Evolutionary conservation across 2,329 filamentous ascomycete genomes (phyloP).

Genomic region (Rutstroemia sp.): DNA sequence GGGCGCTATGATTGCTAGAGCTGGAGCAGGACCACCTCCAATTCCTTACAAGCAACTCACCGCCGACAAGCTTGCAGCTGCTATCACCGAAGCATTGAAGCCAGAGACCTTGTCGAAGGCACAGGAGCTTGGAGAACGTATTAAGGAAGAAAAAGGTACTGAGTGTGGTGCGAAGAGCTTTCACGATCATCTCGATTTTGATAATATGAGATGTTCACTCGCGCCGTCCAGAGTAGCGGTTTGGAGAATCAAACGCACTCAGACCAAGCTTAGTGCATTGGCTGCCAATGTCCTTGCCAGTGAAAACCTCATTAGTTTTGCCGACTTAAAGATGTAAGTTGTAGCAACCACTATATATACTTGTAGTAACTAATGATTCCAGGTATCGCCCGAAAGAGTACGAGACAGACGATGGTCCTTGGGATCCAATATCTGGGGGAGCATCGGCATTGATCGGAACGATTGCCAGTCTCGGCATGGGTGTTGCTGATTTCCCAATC

Average conservation of each 20-base stretch:
- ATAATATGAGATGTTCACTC: slow-evolving; percentile 62
- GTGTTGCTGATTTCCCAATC: slow-evolving; percentile 65
- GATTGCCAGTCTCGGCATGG: slow-evolving; percentile 73
- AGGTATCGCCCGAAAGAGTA: slow-evolving; percentile 57
- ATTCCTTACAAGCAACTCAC: slow-evolving; percentile 64
- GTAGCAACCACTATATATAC: neutral
- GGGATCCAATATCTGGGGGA: slow-evolving; percentile 71
- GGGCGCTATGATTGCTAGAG: slow-evolving; percentile 67
- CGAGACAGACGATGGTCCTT: slow-evolving; percentile 69
- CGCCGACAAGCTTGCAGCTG: slow-evolving; percentile 55
- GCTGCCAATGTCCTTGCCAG: slow-evolving; percentile 64
- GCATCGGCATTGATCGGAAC: slow-evolving; percentile 75
- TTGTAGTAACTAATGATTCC: slow-evolving; percentile 2
- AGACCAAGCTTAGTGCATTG: slow-evolving; percentile 62
- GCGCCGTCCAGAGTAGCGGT: slow-evolving; percentile 61
- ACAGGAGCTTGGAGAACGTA: slow-evolving; percentile 45
- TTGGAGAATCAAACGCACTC: slow-evolving; percentile 65
- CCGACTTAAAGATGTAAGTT: slow-evolving; percentile 64
- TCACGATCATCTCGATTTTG: slow-evolving; percentile 60
- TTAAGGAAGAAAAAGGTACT: slow-evolving; percentile 57
- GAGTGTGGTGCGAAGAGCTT: slow-evolving; percentile 60
- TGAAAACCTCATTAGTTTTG: slow-evolving; percentile 56
- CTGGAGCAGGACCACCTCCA: slow-evolving; percentile 64
- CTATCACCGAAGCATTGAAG: slow-evolving; percentile 53
- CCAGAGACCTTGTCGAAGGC: slow-evolving; percentile 51